These are phyloP conservation scores for Penicillium goetzii DNA, from an alignment of 495 filamentous ascomycete species.

Conservation along the genomic window DNA sequence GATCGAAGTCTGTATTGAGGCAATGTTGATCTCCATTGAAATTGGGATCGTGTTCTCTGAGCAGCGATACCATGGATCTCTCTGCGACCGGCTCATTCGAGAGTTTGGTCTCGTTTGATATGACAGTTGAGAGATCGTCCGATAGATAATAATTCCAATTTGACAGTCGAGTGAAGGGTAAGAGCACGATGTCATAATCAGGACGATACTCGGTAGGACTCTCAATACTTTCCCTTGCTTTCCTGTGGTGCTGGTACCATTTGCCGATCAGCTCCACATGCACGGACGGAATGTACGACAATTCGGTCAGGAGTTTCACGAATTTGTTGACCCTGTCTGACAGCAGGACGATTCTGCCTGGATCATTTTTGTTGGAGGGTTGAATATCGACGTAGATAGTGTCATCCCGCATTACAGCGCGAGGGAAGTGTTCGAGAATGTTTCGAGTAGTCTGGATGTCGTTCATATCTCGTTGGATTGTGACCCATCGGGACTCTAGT, in stretches of 20 bases:
- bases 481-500: background rate
- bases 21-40: background rate
- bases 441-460: background rate
- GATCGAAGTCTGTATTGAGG: background rate
- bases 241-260: background rate
- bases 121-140: background rate
- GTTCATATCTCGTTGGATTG: background rate
- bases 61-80: background rate
- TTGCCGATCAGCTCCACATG: background rate
- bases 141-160: background rate
- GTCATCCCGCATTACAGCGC: background rate
- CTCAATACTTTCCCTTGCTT: background rate
- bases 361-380: background rate
- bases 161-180: background rate
- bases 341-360: background rate
- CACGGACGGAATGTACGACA: background rate
- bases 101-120: background rate
- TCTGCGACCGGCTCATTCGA: background rate
- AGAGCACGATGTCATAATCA: background rate
- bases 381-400: background rate
- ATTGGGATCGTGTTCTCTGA: background rate
- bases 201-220: background rate
- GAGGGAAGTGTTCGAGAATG: background rate
- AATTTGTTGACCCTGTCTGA: background rate
- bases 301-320: background rate